Base-by-base conservation (phyloP, 2,329 filamentous ascomycete genomes). In the Akanthomyces lecanii region DNA sequence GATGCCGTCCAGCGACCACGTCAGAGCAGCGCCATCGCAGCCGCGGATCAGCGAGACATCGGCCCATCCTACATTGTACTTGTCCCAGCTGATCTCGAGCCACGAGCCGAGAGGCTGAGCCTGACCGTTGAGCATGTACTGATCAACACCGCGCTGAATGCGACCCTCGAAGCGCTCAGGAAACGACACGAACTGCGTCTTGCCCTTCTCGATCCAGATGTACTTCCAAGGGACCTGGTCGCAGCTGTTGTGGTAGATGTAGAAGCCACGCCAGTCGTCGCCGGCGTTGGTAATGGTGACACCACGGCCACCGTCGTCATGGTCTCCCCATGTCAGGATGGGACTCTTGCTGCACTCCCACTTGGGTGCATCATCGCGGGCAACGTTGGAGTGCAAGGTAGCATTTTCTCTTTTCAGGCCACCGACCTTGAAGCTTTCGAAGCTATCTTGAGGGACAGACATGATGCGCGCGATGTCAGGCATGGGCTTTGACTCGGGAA, bases 11-110 rank as follows among this genome's bases (percentile, higher is more conserved):
- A 63, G 55, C 23, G 66, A 62, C 66, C 66, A 69, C 18, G 68
- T 62, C 57, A 70, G 25, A 14, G 66, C 63, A 21, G 57, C 63
- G 36, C 71, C 71, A 56, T 72, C 70, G 62, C 68, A 70, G 47
- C 70, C 70, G 7, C 70, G 65, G 55, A 72, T 72, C n/a, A 71
- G 61, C n/a, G 67, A 70, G 8, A 71, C 65, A 30, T 72, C 71
- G 21, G 56, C 66, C 69, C 69, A 72, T 51, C 63, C 67, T 30
- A 65, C 60, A 48, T 66, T 67, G 48, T 65, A 53, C 25, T 52
- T 23, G 66, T 71, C 68, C 54, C 67, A 65, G 36, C 64, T 67
- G 30, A 72, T 51, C 64, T 72, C 69, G 40, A 71, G 66, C 70
- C 70, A 71, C 5, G 70, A 67, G 50, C 66, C 69, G 10, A 72